A percentile compares a stretch with the other conserved stretches of the same genome.
Evolutionary conservation across 805 yeast species (phyloP).

Genomic region (Kodamaea leandrae): DNA sequence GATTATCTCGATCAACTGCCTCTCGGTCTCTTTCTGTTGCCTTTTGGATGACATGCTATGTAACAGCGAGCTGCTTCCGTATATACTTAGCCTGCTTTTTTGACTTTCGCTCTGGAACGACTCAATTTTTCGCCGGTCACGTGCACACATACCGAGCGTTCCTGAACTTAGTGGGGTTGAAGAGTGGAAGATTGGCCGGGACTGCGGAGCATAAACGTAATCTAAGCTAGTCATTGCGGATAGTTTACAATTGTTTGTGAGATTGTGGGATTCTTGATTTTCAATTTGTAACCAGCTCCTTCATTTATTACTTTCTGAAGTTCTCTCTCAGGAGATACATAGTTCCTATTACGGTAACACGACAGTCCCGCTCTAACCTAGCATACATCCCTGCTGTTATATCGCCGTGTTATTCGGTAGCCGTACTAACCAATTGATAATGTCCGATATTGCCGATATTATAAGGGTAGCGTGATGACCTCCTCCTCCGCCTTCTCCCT

Average conservation of each 20-base stretch:
- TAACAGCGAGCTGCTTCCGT: background rate
- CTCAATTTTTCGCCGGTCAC: background rate
- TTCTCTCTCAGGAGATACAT: background rate
- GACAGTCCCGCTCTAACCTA: background rate
- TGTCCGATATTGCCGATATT: background rate
- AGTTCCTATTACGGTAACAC: background rate
- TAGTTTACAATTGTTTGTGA: too few relatives aligned
- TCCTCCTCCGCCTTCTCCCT: background rate
- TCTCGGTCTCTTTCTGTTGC: constrained; percentile 44
- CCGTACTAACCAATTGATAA: background rate
- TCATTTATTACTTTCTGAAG: too few relatives aligned
- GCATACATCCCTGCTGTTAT: background rate
- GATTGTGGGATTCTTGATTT: too few relatives aligned
- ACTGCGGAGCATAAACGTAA: background rate
- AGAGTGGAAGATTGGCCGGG: background rate
- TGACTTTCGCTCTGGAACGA: too few relatives aligned
- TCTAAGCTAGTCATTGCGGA: background rate
- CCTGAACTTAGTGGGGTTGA: too few relatives aligned
- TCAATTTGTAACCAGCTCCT: too few relatives aligned
- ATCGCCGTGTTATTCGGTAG: too few relatives aligned
- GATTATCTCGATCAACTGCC: constrained; percentile 56
- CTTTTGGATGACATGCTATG: constrained; percentile 29
- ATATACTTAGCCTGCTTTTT: constrained; percentile 1
- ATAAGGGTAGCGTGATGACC: background rate
- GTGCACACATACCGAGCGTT: too few relatives aligned